Base-by-base conservation (phyloP, 495 filamentous ascomycete species). In the Achaetomiella virescens region DNA sequence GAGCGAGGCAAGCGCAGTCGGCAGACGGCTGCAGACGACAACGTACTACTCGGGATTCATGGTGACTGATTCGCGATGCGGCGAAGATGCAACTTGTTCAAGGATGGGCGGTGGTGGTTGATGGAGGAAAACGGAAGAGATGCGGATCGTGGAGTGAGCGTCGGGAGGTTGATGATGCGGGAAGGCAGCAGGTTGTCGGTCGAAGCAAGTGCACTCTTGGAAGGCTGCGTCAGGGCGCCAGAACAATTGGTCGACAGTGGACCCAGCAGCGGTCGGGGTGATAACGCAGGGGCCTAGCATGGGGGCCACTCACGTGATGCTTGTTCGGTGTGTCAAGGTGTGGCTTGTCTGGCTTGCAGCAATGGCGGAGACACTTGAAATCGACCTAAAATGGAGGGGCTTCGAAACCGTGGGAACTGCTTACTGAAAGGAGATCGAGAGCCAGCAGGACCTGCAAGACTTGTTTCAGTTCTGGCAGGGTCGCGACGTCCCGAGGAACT, bases 1-100 rank as follows among this genome's bases (percentile, higher is more conserved):
- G 29, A 15, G 22, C 31, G 22, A 10, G 41, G 52, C 53, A 44
- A 9, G 4, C 9, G 44, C 48, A 55, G 58, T 48, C 50, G 51
- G 62, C 45, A 45, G 41, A 36, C 27, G 22, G 41, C 43, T 42
- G 41, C 48, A 54, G 45, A 62, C 55, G 60, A 64, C 61, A 37
- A 84, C 89, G 69, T 83, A 95, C 89, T 82, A 95, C 89, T 95
- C 90, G 69, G 90, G 90, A 81, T 95, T 95, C 90, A 95, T 95
- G 72, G 65, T 89, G 80, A 71, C 64, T 50, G 38, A 54, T 35
- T 27, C 18, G 53, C 7, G 46, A 55, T 51, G 37, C 22, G 38
- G 22, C 2, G 46, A 35, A 24, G 50, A 38, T 54, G 52, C 22
- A 17, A 22, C 3, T 6, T 10, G 51, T 47, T 59, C 21, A 46